Base-by-base conservation (phyloP, 2,329 filamentous ascomycete species). In the Pseudopithomyces chartarum region DNA sequence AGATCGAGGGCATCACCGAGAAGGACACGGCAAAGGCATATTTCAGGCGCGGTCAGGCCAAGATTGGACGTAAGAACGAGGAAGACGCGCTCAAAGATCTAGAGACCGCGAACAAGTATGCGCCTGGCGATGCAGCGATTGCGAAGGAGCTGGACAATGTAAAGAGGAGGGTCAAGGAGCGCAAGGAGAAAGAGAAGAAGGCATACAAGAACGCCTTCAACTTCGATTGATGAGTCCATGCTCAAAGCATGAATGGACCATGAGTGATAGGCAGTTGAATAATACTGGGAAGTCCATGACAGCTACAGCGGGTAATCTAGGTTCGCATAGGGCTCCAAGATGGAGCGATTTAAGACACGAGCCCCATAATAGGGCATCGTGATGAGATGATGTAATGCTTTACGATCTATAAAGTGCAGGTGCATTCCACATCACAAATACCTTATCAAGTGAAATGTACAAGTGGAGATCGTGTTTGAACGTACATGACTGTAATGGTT, bases 181-280 rank as follows among this genome's bases (percentile, higher is more conserved):
- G 89, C 59, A 84, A 87, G 60, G 90, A 90, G 74, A 96, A 93
- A 85, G 91, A 97, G 82, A 96, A 93, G 85, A 91, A 90, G 66
- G 90, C 89, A 6, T 96, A 94, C 75, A 90, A 90, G 81, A 98
- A 96, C 81, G 95, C 96, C 79, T 98, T 98, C 73, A 69, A 75
- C 59, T 75, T 76, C 55, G 17, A 17, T 10, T 40, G n/a, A 17
- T 13, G 11, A 5, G 34, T 13, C 3, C 11, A 3, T 36, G 5
- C 5, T 5, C 34, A 5, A 11, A 40, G 38, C 13, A 19, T 6
- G 38, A 3, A 33, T 34, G 36, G 3, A 34, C 3, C 15, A 3
- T 10, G 39, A 17, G 3, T 15, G 29, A 12, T 6, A 13, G 10
- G 23, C 23, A 11, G 17, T 29, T 7, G 15, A 8, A 17, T 6